A percentile compares a stretch with the other conserved stretches of the same genome.
Conservation (phyloP, 495 filamentous ascomycete species). For the Sordaria brevicollis region DNA sequence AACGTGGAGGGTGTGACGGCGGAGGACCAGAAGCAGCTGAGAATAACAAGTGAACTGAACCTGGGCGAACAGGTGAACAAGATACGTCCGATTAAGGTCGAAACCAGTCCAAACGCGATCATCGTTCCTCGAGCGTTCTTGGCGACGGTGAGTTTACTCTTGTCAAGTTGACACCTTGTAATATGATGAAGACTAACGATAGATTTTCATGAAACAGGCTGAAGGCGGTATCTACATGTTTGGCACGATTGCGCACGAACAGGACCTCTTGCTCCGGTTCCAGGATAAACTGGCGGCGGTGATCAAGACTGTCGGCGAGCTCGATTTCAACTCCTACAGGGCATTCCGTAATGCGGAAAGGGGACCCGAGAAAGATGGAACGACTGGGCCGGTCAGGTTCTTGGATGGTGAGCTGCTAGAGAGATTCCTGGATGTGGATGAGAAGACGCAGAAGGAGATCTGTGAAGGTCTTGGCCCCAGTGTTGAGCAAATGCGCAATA, state of each 20-base stretch:
- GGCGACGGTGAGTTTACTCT: slow-evolving; percentile 58
- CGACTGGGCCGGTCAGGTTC: slow-evolving; percentile 64
- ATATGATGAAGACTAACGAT: slow-evolving; percentile 13
- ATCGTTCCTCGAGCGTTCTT: slow-evolving; percentile 79
- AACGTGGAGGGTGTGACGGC: slow-evolving; percentile 61
- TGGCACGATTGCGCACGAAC: slow-evolving; percentile 57
- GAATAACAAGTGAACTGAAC: slow-evolving; percentile 67
- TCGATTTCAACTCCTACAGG: slow-evolving; percentile 68
- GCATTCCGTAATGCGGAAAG: slow-evolving; percentile 63
- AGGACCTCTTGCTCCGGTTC: slow-evolving; percentile 74
- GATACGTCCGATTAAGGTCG: slow-evolving; percentile 51
- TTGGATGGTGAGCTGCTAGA: slow-evolving; percentile 91
- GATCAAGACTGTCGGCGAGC: slow-evolving; percentile 54
- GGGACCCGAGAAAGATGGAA: slow-evolving; percentile 38
- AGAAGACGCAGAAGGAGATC: slow-evolving; percentile 55
- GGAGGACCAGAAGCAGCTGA: slow-evolving; percentile 61
- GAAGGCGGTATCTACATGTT: slow-evolving; percentile 91
- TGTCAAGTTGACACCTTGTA: not conserved
- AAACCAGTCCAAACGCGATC: slow-evolving; percentile 46
- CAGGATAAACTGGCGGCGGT: slow-evolving; percentile 56
- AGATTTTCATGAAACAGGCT: slow-evolving; percentile 40
- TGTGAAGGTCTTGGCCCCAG: slow-evolving; percentile 48
- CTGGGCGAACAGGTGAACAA: slow-evolving; percentile 89
- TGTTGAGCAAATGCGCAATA: slow-evolving; percentile 60
- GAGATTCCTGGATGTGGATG: slow-evolving; percentile 61